Conservation (phyloP, 148 eudicot genomes). For the Gaultheria prostrata region DNA sequence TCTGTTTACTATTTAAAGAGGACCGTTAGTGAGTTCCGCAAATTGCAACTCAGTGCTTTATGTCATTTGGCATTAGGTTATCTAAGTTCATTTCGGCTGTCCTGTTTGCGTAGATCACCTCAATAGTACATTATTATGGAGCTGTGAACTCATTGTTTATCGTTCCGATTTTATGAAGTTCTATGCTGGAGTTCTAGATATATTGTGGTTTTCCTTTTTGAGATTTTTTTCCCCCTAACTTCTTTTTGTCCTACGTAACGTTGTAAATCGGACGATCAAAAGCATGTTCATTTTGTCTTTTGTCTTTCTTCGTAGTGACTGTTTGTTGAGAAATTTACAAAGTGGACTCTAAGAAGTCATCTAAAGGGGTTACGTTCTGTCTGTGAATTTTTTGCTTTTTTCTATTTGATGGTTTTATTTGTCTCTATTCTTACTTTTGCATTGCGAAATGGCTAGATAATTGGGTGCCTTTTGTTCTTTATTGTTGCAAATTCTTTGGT, state of each 20-base stretch:
- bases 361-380: not conserved
- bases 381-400: not conserved
- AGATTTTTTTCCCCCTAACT: not conserved
- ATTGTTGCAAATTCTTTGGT: not conserved
- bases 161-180: not conserved
- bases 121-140: constrained; percentile 6
- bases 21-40: not conserved
- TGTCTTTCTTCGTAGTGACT: not conserved
- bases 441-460: not conserved
- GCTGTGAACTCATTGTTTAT: not conserved
- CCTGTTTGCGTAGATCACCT: not conserved
- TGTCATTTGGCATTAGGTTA: constrained; percentile 12
- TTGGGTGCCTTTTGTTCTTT: not conserved
- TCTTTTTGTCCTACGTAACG: not conserved
- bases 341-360: not conserved
- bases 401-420: not conserved
- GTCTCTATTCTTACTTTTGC: not conserved
- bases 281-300: not conserved
- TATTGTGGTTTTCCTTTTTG: not conserved
- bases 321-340: not conserved
- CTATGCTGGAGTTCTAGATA: not conserved
- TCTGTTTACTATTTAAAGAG: constrained; percentile 1
- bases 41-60: not conserved
- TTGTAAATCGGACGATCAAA: not conserved
- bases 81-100: not conserved